Conservation (phyloP, 225 moss, liverwort and hornwort genomes). For the Pleurozium schreberi region DNA sequence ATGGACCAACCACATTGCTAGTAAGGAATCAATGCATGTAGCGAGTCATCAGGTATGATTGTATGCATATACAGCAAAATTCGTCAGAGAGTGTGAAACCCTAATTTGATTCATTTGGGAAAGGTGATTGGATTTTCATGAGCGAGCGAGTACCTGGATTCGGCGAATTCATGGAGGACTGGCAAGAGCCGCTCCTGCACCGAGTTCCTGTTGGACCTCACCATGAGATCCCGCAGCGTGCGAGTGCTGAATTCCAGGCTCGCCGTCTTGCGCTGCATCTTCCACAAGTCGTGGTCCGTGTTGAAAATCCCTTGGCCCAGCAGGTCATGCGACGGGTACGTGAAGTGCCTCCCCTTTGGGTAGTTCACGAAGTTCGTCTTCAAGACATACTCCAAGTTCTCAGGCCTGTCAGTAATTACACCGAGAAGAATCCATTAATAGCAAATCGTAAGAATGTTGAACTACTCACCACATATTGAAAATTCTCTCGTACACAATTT, state of each 20-base stretch:
- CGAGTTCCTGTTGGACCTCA: slow-evolving; percentile 34
- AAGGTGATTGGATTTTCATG: not conserved
- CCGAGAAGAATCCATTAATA: not conserved
- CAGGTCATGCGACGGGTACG: slow-evolving; percentile 41
- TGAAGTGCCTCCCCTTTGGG: slow-evolving; percentile 43
- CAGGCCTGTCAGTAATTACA: slow-evolving; percentile 7
- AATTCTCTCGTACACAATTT: not conserved
- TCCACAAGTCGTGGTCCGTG: slow-evolving; percentile 41
- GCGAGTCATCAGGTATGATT: not conserved
- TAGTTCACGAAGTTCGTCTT: slow-evolving; percentile 52
- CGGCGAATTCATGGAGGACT: slow-evolving; percentile 24
- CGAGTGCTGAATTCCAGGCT: slow-evolving; percentile 53
- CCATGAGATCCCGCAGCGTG: slow-evolving; percentile 41
- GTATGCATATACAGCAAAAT: too few species aligned
- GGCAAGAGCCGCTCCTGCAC: slow-evolving; percentile 41
- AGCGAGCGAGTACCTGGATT: not conserved
- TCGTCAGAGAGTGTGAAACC: not conserved
- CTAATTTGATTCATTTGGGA: not conserved
- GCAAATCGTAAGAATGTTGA: not conserved
- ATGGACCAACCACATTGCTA: not conserved
- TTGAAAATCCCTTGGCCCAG: slow-evolving; percentile 58
- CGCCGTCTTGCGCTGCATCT: slow-evolving; percentile 48
- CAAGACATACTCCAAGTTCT: slow-evolving; percentile 42
- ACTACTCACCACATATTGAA: too few species aligned
- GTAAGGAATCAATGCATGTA: not conserved